Conservation (phyloP, 2,329 filamentous ascomycete species). For the Pestalotiopsis sp. region DNA sequence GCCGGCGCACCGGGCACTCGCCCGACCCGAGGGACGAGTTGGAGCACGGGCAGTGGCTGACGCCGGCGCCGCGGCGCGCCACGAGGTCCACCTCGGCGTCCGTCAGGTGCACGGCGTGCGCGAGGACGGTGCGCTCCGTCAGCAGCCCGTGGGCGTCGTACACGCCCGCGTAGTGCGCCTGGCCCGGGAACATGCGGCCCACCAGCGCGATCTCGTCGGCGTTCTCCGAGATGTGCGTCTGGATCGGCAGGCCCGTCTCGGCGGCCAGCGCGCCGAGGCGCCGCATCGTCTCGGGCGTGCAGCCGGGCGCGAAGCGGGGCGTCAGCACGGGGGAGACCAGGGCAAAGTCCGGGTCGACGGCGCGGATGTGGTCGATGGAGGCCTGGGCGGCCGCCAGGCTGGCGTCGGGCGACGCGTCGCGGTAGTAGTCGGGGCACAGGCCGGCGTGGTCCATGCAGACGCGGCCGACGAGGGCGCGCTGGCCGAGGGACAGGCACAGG, state of each 20-base stretch:
- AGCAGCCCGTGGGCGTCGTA: constrained; percentile 76
- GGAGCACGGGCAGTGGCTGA: constrained; percentile 84
- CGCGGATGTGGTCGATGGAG: constrained; percentile 65
- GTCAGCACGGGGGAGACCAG: constrained; percentile 82
- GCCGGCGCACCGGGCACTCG: constrained; percentile 69
- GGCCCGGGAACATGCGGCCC: constrained; percentile 64
- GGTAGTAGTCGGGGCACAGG: constrained; percentile 74
- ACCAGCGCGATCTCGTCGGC: constrained; percentile 72
- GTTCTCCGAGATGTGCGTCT: constrained; percentile 93
- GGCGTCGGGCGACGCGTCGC: constrained; percentile 65
- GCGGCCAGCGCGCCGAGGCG: constrained; percentile 65
- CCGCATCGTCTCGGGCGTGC: constrained; percentile 58
- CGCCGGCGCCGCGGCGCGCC: constrained; percentile 58
- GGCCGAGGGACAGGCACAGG: constrained; percentile 76
- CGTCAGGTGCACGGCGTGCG: constrained; percentile 78
- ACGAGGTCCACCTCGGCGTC: constrained; percentile 67
- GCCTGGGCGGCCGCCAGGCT: constrained; percentile 56
- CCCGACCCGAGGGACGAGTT: constrained; percentile 73
- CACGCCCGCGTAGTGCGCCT: constrained; percentile 68
- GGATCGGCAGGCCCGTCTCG: constrained; percentile 66
- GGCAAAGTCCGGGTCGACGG: constrained; percentile 62
- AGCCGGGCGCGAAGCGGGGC: constrained; percentile 66
- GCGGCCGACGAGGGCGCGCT: constrained; percentile 86
- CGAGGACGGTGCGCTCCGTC: constrained; percentile 73
- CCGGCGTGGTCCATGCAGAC: constrained; percentile 88